A percentile compares a stretch with the other conserved stretches of the same genome.
Evolutionary conservation across 305 asterid genomes (phyloP).

Genomic region (Fraxinus floribunda): DNA sequence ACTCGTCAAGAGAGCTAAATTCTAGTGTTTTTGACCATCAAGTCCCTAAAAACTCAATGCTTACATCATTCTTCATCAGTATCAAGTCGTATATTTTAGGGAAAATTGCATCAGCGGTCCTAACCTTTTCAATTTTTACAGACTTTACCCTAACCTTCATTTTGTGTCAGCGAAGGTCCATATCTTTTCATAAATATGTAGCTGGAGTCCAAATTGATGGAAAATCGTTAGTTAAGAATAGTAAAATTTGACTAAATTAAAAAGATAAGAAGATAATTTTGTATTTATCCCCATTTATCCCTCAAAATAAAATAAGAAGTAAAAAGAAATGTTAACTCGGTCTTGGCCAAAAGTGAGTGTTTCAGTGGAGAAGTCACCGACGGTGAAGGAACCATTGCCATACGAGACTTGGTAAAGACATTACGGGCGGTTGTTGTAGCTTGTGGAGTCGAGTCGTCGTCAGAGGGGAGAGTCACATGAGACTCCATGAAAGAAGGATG

Average conservation of each 20-base stretch:
- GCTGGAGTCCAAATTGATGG: neutral
- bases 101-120: neutral
- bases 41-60: neutral
- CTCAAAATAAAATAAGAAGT: no score
- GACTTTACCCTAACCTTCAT: neutral
- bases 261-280: neutral
- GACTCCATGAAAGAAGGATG: neutral
- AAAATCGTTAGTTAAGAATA: no score
- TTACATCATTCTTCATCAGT: neutral
- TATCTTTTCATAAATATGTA: neutral
- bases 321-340: neutral
- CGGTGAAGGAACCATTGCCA: neutral
- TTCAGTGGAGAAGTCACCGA: neutral
- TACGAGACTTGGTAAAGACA: neutral
- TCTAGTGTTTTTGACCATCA: neutral
- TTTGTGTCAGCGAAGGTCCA: neutral
- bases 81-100: neutral
- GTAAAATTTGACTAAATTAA: neutral
- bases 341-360: neutral
- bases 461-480: neutral
- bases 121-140: neutral
- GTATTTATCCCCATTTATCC: no score
- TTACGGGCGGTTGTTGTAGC: no score
- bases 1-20: neutral
- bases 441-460: neutral